Conservation (phyloP, 2,329 filamentous ascomycete genomes). For the Alternaria infectoria region DNA sequence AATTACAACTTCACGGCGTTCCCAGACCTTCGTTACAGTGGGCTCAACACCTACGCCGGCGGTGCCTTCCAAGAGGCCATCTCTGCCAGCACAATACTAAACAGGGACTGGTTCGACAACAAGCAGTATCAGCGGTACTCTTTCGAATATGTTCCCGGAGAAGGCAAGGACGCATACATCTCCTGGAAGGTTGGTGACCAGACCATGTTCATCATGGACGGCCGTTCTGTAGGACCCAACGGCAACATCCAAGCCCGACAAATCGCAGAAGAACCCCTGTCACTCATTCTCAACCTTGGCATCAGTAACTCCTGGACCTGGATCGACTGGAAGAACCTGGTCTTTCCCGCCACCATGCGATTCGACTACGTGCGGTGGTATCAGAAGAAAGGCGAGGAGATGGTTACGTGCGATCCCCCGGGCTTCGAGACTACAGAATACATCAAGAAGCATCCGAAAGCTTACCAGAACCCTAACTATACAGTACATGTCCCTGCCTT, state of each 20-base stretch:
- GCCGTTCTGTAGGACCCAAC: slow-evolving; percentile 59
- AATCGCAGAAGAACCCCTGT: slow-evolving; percentile 61
- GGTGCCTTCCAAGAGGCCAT: slow-evolving; percentile 64
- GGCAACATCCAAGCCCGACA: slow-evolving; percentile 59
- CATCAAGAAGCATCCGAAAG: slow-evolving; percentile 55
- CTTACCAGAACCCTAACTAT: slow-evolving; percentile 59
- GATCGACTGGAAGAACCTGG: slow-evolving; percentile 54
- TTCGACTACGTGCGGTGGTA: slow-evolving; percentile 64
- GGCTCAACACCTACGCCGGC: slow-evolving; percentile 60
- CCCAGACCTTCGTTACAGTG: slow-evolving; percentile 56
- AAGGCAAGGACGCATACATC: slow-evolving; percentile 53
- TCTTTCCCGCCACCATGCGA: slow-evolving; percentile 60
- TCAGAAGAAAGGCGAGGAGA: slow-evolving; percentile 56
- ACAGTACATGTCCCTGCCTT: slow-evolving; percentile 50
- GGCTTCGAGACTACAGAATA: slow-evolving; percentile 61
- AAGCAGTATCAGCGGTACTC: slow-evolving; percentile 62
- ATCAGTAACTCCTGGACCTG: slow-evolving; percentile 58
- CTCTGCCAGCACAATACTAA: slow-evolving; percentile 61
- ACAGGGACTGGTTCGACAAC: slow-evolving; percentile 63
- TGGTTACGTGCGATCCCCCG: slow-evolving; percentile 62
- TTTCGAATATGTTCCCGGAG: slow-evolving; percentile 62
- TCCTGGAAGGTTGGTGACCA: slow-evolving; percentile 61
- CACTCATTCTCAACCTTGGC: slow-evolving; percentile 60
- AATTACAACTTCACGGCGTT: slow-evolving; percentile 61
- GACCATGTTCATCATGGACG: slow-evolving; percentile 60